Percentiles rank a stretch among this genome's conserved stretches.
Evolutionary conservation across 108 stramenopile species (phyloP).

Genomic region (Conticribra weissflogii): DNA sequence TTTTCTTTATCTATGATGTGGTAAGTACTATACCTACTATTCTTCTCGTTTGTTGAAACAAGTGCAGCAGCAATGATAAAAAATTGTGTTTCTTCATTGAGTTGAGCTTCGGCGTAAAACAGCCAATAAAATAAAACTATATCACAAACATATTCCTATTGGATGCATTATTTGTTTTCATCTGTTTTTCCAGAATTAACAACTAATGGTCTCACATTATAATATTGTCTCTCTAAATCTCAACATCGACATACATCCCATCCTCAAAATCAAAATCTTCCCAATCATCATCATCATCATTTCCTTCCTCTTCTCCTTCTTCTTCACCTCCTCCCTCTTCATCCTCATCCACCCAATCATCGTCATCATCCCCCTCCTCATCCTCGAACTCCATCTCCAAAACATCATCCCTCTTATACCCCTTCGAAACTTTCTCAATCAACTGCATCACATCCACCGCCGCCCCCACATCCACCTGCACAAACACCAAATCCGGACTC

Average conservation of each 20-base stretch:
- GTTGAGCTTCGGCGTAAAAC: too few species aligned
- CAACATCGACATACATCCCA: constrained; percentile 8
- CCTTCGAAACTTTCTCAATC: constrained; percentile 79
- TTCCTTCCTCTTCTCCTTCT: constrained; percentile 1
- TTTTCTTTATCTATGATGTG: too few species aligned
- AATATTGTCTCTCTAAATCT: neutral
- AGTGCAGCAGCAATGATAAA: too few species aligned
- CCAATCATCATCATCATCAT: constrained; percentile 19
- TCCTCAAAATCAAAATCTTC: constrained; percentile 20
- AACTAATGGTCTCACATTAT: neutral
- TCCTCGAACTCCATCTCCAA: constrained; percentile 61
- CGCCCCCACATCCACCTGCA: constrained; percentile 87
- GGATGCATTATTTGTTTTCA: neutral
- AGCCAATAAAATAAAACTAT: too few species aligned
- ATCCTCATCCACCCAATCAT: constrained; percentile 46
- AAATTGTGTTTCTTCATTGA: too few species aligned
- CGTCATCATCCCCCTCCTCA: constrained; percentile 56
- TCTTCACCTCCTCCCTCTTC: constrained; percentile 28
- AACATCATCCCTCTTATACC: constrained; percentile 68
- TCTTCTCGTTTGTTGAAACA: too few species aligned
- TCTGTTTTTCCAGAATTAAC: neutral
- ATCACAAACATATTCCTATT: too few species aligned
- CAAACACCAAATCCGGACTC: constrained; percentile 78
- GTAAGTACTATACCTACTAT: too few species aligned
- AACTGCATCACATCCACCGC: constrained; percentile 91